Base-by-base conservation (phyloP, 768 basidiomycete genomes). In the Podaxis sp. region DNA sequence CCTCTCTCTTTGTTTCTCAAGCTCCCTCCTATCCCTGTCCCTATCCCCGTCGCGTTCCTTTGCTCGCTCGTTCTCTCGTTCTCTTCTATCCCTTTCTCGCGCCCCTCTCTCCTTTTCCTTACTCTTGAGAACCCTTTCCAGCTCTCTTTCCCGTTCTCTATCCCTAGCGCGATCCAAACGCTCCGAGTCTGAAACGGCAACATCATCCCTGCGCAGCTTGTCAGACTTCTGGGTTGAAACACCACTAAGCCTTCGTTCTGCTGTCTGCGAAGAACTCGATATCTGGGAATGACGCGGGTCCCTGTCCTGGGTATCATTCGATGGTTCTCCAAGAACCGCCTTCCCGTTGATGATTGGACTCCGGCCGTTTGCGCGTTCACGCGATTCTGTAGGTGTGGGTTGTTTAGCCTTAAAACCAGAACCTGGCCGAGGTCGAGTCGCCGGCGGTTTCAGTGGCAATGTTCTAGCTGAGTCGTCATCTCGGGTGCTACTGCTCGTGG, bases 1-100 rank as follows among this genome's bases (percentile, higher is more conserved):
- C 42, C 64, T 54, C 23, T 68, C 64, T 5, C 65, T 63, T 37
- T 65, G 66, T 57, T 59, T 68, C 55, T 70, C 70, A 51, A 55
- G 28, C 4, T 63, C 57, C 38, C 27, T 59, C 40, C 46, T 54
- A 14, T 65, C 70, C 68, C 16, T 61, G 16, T 38, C 61, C 35
- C 53, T 46, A 28, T 62, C 60, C 68, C 14, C 60, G n/a, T 42
- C 61, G 27, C 53, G 50, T 44, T 62, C 60, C 21, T 9, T 32
- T 11, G 59, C 16, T 57, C 46, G 55, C 27, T 50, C 65, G 21
- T 37, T 59, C 13, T 38, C 62, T 10, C 52, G 50, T 25, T 61
- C 61, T 50, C 48, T 59, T 23, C 55, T 35, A 2, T 57, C 50
- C 55, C 61, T 6, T 48, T 58, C 61, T 14, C 55, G 37, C 10